Base-by-base conservation (phyloP, 1,139 yeast species). In the Saccharomyces hybrid region DNA sequence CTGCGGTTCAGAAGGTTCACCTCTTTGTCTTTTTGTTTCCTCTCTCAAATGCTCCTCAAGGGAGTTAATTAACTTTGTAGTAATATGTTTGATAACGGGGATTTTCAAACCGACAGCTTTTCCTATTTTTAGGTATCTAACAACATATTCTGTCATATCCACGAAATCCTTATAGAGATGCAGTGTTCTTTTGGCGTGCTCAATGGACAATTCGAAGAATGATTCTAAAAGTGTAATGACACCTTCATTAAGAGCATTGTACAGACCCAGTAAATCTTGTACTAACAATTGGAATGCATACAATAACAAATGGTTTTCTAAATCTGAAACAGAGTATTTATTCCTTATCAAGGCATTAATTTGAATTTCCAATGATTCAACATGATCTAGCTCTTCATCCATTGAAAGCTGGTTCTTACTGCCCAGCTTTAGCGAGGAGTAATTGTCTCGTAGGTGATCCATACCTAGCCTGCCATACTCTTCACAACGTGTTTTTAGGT, bases 21-120 rank as follows among this genome's bases (percentile, higher is more conserved):
- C 42, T 38, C 38, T 38, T 11, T 38, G 44, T 38, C 44, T 38
- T 11, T 42, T 47, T 26, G 25, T 27, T 38, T 51, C 50, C 11
- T 47, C 47, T 14, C 57, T 61, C 54, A 58, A 47, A 74, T 93
- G 95, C 62, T 91, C 97, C 66, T 89, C 95, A 55, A 93, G 77
- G 13, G 95, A 85, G 46, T 84, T 79, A 7, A 96, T 87, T 63
- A 93, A 78, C 28, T 96, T 95, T 1, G 97, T 91, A 13, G 98
- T 98, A 0, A 98, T 97, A 71, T 93, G 99, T 69, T 89, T 89
- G 57, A 93, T 91, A 13, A 96, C 91, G 28, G 99, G 99, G 31
- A 93, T 96, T 66, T 87, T 90, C 57, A 93, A 75, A 64, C 90
- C 90, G 0, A 98, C 89, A 2, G 93, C 83, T 67, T 93, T 91